These are phyloP conservation scores for Abrus pulchellus DNA, from an alignment of 306 rosid species.

Conservation along the genomic window DNA sequence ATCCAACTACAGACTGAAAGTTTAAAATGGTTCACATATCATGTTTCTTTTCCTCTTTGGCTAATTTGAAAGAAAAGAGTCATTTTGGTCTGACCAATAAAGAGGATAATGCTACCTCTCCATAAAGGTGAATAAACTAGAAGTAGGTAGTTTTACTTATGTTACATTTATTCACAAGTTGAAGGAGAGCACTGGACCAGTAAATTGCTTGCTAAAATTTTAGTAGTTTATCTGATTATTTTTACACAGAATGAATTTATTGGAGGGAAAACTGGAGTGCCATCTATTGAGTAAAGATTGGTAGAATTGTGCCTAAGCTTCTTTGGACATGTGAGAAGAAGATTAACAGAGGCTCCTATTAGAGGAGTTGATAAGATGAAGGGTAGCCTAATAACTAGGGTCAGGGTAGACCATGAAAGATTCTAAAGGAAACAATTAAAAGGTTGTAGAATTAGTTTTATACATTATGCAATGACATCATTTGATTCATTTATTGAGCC, in stretches of 20 bases:
- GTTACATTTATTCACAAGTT: not conserved
- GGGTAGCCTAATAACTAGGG: not conserved
- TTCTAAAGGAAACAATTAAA: not conserved
- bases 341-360: not conserved
- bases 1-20: too few relatives aligned
- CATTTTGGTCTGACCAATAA: not conserved
- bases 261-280: not conserved
- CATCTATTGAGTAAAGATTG: too few relatives aligned
- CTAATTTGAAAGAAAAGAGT: too few relatives aligned
- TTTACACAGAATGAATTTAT: not conserved
- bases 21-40: too few relatives aligned
- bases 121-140: not conserved
- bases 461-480: not conserved
- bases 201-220: not conserved
- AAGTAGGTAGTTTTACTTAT: not conserved
- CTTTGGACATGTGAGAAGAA: not conserved
- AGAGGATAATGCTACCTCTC: not conserved
- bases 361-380: not conserved
- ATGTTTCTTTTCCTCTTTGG: too few relatives aligned
- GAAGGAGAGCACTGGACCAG: not conserved
- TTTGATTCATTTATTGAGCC: not conserved
- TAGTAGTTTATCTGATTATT: not conserved
- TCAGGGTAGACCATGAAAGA: not conserved
- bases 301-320: too few relatives aligned
- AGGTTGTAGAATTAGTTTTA: not conserved